Percentiles rank a stretch among this genome's conserved stretches.
Evolutionary conservation across 1,139 yeast genomes (phyloP).

Genomic region (Candida mesenterica): DNA sequence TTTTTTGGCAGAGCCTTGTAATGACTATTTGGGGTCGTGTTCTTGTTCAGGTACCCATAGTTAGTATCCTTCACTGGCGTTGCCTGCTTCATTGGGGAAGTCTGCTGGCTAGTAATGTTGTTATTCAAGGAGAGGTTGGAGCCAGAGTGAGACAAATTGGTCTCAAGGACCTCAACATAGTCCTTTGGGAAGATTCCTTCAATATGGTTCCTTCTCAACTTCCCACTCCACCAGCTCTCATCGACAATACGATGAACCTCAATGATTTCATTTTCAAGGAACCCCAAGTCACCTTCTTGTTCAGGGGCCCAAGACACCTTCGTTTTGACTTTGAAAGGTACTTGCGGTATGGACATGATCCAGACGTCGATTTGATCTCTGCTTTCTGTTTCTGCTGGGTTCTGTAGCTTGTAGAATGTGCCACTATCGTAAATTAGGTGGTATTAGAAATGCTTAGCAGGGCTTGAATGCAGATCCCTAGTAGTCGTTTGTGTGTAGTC

Average conservation of each 20-base stretch:
- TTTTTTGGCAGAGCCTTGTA: conserved; percentile 15
- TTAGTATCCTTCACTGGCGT: no score
- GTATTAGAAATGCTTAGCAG: no score
- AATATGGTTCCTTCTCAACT: conserved; percentile 67
- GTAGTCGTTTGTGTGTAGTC: no score
- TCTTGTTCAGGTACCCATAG: no score
- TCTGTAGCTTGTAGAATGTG: no score
- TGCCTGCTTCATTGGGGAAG: conserved; percentile 14
- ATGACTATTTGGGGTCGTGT: no score
- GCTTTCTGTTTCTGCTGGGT: no score
- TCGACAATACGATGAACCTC: conserved; percentile 80
- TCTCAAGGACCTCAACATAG: conserved; percentile 63
- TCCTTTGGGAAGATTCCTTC: conserved; percentile 87
- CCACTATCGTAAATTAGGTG: conserved; percentile 1
- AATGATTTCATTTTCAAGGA: conserved; percentile 87
- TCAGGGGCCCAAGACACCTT: conserved; percentile 90
- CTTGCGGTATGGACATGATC: conserved; percentile 23
- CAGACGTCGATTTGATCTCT: neutral
- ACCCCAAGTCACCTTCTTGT: conserved; percentile 84
- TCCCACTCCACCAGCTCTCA: conserved; percentile 93
- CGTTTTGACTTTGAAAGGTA: conserved; percentile 76
- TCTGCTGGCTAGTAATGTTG: conserved; percentile 12
- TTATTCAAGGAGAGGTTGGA: conserved; percentile 14
- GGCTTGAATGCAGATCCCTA: no score
- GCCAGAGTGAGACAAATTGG: conserved; percentile 13